Base-by-base conservation (phyloP, 2,329 filamentous ascomycete genomes). In the Cladosporium sp. region DNA sequence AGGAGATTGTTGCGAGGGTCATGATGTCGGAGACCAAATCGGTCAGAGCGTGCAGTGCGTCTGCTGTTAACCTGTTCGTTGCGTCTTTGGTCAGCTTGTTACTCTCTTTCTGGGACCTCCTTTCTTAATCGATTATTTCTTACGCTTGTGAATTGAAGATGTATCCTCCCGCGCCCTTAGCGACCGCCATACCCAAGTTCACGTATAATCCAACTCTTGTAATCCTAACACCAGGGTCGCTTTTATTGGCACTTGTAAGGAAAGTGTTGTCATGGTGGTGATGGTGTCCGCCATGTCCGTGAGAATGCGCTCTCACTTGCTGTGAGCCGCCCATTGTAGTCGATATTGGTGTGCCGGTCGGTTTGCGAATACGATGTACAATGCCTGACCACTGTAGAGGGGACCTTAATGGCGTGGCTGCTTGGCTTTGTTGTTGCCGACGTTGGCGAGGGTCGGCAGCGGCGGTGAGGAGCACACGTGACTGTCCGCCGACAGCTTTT, bases 1-100 rank as follows among this genome's bases (percentile, higher is more conserved):
- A 96, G 19, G 92, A 93, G 49, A 99, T 92, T 9, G 94, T 99
- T 15, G 90, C 90, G 19, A 99, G 83, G 0, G 94, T 99, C 73
- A 97, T 86, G 67, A 99, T 83, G 74, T 99, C 94, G 55, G 92
- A 97, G 61, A 96, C 91, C 59, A 99, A 84, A 75, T 99, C 94
- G 51, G 93, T 96, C 65, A 97, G 82, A 69, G 92, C 93, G 78
- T 99, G 94, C 78, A 96, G 93, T 58, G 91, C 94, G 74, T 99
- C 94, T 70, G 94, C 88, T 71, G 70, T 67, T 40, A 69, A 45
- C 17, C 65, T 69, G 57, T 51, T 28, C 14, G 17, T 5, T 37
- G 19, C 3, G 15, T 40, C n/a, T 15, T 12, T 50, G 17, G 55
- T 58, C 47, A 58, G 55, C 22, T n/a, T 15, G 38, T 28, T 34